Evolutionary conservation across 306 rosid genomes (phyloP).

Genomic region (Medicago lupulina): DNA sequence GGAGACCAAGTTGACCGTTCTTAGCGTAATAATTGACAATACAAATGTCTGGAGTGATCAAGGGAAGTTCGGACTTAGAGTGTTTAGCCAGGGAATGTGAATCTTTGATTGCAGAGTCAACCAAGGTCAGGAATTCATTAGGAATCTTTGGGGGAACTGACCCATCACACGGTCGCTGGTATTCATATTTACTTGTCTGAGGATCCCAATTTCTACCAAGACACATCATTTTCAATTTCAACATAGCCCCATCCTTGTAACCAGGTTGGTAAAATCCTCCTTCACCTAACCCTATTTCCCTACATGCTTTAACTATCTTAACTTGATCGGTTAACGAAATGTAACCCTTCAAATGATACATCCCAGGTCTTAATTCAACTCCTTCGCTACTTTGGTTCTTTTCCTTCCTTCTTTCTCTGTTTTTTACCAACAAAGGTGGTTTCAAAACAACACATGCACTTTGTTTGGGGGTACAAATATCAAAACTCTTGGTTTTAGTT

Average conservation of each 20-base stretch:
- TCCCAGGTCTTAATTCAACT: conserved; percentile 50
- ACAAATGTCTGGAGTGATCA: conserved; percentile 66
- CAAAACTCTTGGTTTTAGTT: conserved; percentile 44
- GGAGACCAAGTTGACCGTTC: conserved; percentile 77
- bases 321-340: conserved; percentile 60
- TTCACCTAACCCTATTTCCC: conserved; percentile 57
- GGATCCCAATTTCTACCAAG: conserved; percentile 92
- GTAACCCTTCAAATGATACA: conserved; percentile 63
- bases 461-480: conserved; percentile 59
- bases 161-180: conserved; percentile 57
- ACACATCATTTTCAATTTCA: conserved; percentile 87
- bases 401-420: conserved; percentile 59
- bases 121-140: conserved; percentile 45
- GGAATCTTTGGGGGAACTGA: conserved; percentile 65
- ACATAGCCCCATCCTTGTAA: conserved; percentile 57
- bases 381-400: conserved; percentile 22
- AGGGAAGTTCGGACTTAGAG: conserved; percentile 42
- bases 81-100: conserved; percentile 37
- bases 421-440: conserved; percentile 44
- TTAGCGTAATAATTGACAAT: conserved; percentile 69
- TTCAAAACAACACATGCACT: conserved; percentile 34
- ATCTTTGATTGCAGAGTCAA: conserved; percentile 53
- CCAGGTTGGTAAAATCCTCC: conserved; percentile 94
- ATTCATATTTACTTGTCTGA: conserved; percentile 51
- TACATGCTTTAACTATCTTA: conserved; percentile 60